Evolutionary conservation across 2,329 filamentous ascomycete species (phyloP), one percentile per base, ranked within the genome.

Genomic region (Metarhizium rileyi): DNA sequence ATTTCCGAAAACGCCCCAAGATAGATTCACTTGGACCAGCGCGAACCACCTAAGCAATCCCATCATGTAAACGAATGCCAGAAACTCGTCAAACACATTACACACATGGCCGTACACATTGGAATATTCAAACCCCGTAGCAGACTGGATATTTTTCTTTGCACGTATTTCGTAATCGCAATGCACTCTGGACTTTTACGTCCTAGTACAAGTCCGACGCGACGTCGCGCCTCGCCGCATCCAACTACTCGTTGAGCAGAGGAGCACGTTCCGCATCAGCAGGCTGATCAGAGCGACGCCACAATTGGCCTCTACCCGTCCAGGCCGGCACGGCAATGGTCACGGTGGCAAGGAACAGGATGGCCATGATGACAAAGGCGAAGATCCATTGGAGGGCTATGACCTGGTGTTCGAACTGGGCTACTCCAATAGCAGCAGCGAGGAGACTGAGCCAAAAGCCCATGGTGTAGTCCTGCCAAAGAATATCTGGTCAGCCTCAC

Each of bases 311-410:
- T 49, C 74, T 72, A 51, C 83, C 83, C 12, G 80, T 74, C 61
- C 82, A 73, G 22, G 77, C 77, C 0, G 85, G 84, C 30, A 86
- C 66, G 2, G 80, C 84, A 47, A 89, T 72, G 16, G 76, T 66
- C 2, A 87, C 59, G 1, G 86, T 88, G 18, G 80, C 68, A 20
- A 90, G 65, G 63, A 93, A 85, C 48, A 94, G 77, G 25, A 87
- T 63, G 1, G 75, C 79, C 75, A 91, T 90, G 64, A 95, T 89
- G 54, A 81, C 74, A 61, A 94, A 93, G 30, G 89, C 86, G 64
- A 95, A 95, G 67, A 94, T 91, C 89, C 89, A 95, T 70, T 95
- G 90, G 55, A 95, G 74, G 6, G 87, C 86, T 56, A 94, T 74
- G 52, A 84, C 67, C 63, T 89, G 81, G 59, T 77, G 75, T 46